Conservation (phyloP, 345 rosid genomes). For the Citrus maxima region DNA sequence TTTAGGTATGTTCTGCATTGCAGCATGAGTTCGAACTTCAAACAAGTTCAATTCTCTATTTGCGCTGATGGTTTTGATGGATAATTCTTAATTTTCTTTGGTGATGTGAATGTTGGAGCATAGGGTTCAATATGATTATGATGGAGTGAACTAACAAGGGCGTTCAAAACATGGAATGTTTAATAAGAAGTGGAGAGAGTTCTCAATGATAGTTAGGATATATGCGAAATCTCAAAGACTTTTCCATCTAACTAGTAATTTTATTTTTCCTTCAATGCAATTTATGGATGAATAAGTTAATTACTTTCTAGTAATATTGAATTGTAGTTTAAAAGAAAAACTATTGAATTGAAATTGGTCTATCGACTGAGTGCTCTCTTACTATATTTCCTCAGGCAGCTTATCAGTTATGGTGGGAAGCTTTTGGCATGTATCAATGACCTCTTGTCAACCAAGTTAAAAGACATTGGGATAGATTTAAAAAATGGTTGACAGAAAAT, state of each 20-base stretch:
- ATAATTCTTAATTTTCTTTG: not conserved
- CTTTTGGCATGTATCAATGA: constrained; percentile 83
- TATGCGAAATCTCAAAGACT: not conserved
- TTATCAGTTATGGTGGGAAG: constrained; percentile 68
- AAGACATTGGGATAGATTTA: constrained; percentile 68
- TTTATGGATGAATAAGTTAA: no score
- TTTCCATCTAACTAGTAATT: no score
- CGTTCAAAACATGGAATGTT: not conserved
- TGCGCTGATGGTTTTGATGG: not conserved
- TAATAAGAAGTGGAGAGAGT: not conserved
- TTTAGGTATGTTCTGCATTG: not conserved
- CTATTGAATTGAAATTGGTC: no score
- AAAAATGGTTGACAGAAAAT: constrained; percentile 53
- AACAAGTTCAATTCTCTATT: not conserved
- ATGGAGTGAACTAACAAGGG: not conserved
- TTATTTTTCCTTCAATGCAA: no score
- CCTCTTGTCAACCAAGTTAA: constrained; percentile 64
- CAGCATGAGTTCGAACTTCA: not conserved
- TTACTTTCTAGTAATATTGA: no score
- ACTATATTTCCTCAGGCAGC: constrained; percentile 34
- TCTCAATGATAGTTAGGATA: not conserved
- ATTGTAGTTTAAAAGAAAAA: no score
- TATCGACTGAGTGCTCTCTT: not conserved
- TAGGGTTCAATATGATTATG: no score
- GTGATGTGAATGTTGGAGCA: not conserved